Evolutionary conservation across 176 grass and related monocot species (phyloP), one percentile per base, ranked within the genome.

Genomic region (Oryza brachyantha): DNA sequence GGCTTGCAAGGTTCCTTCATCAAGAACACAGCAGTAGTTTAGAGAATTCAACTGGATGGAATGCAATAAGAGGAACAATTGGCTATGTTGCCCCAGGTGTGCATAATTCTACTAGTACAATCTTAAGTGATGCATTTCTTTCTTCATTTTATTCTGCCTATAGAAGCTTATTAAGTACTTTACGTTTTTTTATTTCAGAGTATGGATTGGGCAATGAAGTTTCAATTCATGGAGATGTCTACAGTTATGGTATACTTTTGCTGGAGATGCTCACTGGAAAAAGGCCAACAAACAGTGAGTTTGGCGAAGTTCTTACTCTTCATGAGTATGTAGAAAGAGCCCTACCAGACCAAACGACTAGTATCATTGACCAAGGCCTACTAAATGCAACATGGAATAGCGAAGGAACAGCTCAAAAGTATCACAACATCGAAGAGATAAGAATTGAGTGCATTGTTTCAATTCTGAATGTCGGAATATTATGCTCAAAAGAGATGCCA

Each of bases 171-270:
- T 21, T 50, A 50, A 8, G 17, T 58, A 10, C 54, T 1, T 2
- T 50, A 21, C 40, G 26, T 21, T 7, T 50, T 4, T 50, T 21
- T 50, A 21, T 62, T 22, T 11, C 57, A 76, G 73, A 76, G 37
- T 76, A 76, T 42, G 73, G 73, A 21, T 25, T 76, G 14, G 73
- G 73, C 36, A 42, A 76, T 19, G 73, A 76, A 43, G 45, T 38
- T 34, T 83, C 81, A 39, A 3, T 65, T 9, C 14, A 59, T 27
- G 81, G 81, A 48, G 81, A 75, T 35, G 61, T 68, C 45, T 84
- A 76, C 61, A 84, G 81, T 66, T 76, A 68, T 43, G 81, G 81
- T 32, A 67, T 84, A 46, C 61, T 84, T 37, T n/a, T 76, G 22
- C 62, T 84, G 2, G 81, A 84, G 72, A 68, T 84, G 72, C 34